These are phyloP conservation scores for Xerophyta viscosa DNA, from an alignment of 106 monocot genomes.

Conservation along the genomic window DNA sequence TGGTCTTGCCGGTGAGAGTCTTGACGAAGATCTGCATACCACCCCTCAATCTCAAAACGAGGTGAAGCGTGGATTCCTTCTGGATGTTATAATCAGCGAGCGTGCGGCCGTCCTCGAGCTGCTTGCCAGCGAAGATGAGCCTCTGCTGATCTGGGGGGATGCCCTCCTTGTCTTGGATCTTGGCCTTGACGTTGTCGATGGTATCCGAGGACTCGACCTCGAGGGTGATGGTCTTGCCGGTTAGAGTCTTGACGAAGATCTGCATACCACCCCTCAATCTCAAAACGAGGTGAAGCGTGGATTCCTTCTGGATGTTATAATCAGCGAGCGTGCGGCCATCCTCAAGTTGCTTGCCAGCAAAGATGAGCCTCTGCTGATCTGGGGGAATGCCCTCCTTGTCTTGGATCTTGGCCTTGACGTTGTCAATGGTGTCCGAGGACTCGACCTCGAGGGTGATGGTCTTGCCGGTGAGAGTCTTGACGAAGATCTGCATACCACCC, in stretches of 20 bases:
- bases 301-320: not conserved
- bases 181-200: constrained; percentile 79
- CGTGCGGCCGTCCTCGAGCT: constrained; percentile 14
- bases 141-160: constrained; percentile 32
- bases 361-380: not conserved
- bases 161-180: constrained; percentile 56
- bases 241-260: constrained; percentile 73
- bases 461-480: constrained; percentile 1
- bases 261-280: constrained; percentile 39
- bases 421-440: not conserved
- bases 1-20: constrained; percentile 65
- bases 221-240: constrained; percentile 69
- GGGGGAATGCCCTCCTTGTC: not conserved
- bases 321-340: not conserved
- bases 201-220: constrained; percentile 86
- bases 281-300: not conserved
- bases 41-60: constrained; percentile 10
- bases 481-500: no score
- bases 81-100: constrained; percentile 7
- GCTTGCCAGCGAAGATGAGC: constrained; percentile 19
- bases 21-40: constrained; percentile 85
- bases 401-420: not conserved
- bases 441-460: not conserved
- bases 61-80: constrained; percentile 29
- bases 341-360: not conserved